These are phyloP conservation scores for Zygosaccharomyces rouxii DNA, from an alignment of 805 yeast species.

Conservation along the genomic window DNA sequence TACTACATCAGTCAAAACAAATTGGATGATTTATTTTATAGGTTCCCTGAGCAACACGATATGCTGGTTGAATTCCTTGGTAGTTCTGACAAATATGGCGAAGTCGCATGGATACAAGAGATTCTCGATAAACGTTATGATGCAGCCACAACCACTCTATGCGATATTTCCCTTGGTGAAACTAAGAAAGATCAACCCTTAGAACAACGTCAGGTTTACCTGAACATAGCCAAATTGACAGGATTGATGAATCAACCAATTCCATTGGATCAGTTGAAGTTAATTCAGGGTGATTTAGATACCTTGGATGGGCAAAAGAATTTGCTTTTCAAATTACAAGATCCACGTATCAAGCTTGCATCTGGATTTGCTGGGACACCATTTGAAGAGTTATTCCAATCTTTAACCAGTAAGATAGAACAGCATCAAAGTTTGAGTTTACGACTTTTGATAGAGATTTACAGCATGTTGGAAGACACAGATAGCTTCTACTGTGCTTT, in stretches of 20 bases:
- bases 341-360: slow-evolving; percentile 23
- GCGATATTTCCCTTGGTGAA: slow-evolving; percentile 39
- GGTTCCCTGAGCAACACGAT: slow-evolving; percentile 49
- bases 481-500: slow-evolving; percentile 44
- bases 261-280: slow-evolving; percentile 27
- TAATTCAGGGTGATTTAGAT: slow-evolving; percentile 49
- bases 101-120: slow-evolving; percentile 70
- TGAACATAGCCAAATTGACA: slow-evolving; percentile 69
- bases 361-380: slow-evolving; percentile 22
- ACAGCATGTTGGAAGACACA: slow-evolving; percentile 43
- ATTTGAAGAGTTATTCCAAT: slow-evolving; percentile 22
- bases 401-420: slow-evolving; percentile 26
- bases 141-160: slow-evolving; percentile 48
- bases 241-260: slow-evolving; percentile 39
- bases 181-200: slow-evolving; percentile 39
- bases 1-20: slow-evolving; percentile 53
- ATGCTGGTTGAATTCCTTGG: slow-evolving; percentile 52
- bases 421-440: slow-evolving; percentile 38
- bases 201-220: slow-evolving; percentile 44
- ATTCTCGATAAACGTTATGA: slow-evolving; percentile 47
- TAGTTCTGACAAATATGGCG: slow-evolving; percentile 41
- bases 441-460: slow-evolving; percentile 48
- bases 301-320: slow-evolving; percentile 47
- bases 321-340: slow-evolving; percentile 30
- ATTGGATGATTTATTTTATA: slow-evolving; percentile 49